Evolutionary conservation across 768 basidiomycete species (phyloP).

Genomic region (Phanerodontia chrysosporium): DNA sequence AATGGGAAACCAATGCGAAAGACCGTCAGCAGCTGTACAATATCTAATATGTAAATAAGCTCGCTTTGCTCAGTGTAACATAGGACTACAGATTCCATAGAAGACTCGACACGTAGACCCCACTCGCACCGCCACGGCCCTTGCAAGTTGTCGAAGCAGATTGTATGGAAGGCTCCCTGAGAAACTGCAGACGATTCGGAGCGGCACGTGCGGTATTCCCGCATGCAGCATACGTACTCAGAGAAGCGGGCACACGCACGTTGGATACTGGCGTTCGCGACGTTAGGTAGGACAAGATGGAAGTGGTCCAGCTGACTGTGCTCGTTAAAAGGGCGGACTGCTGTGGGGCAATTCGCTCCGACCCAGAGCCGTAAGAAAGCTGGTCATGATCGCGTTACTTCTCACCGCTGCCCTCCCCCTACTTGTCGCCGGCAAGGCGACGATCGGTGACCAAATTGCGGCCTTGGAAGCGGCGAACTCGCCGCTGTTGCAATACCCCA

Average conservation of each 20-base stretch:
- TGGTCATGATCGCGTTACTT: background rate
- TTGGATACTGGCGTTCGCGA: background rate
- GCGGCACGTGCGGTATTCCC: too few relatives aligned
- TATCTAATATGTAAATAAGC: too few relatives aligned
- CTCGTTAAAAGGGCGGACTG: background rate
- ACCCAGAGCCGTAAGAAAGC: background rate
- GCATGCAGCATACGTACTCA: background rate
- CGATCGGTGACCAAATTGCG: conserved; percentile 17
- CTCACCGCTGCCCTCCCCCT: conserved; percentile 6
- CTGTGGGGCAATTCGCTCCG: too few relatives aligned
- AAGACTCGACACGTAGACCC: too few relatives aligned
- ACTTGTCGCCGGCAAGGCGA: conserved; percentile 14
- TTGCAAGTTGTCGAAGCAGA: too few relatives aligned
- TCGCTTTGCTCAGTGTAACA: too few relatives aligned
- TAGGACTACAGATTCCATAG: too few relatives aligned
- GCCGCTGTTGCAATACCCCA: conserved; percentile 38
- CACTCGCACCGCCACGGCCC: too few relatives aligned
- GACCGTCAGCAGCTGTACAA: too few relatives aligned
- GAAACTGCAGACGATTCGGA: too few relatives aligned
- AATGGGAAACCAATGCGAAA: too few relatives aligned
- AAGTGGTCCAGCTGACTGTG: background rate
- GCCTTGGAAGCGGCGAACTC: conserved; percentile 30
- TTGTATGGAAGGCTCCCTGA: too few relatives aligned
- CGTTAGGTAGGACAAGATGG: background rate
- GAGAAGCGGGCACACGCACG: background rate